Evolutionary conservation across 1,284 basidiomycete species (phyloP), one percentile per base, ranked within the genome.

Genomic region (Xerocomus minutiporus): DNA sequence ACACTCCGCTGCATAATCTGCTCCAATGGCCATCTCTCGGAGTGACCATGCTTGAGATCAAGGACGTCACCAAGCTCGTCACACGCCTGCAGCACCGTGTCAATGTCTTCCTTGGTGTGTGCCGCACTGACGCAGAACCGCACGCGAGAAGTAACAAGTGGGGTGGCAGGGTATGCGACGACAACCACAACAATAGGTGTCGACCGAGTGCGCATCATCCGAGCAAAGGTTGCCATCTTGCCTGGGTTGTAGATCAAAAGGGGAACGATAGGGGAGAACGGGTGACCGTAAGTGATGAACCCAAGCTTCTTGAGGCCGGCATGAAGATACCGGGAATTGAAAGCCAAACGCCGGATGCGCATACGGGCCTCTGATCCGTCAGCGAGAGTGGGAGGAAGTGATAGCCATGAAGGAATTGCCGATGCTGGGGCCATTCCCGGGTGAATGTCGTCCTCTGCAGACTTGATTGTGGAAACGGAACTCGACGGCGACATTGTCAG

Each of bases 21-120:
- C 59, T 97, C 88, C 40, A 97, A 69, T 15, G 76, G 70, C 93
- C 93, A 97, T 61, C 89, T 75, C 65, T 93, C 88, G 39, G 80
- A 77, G 26, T 76, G 65, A 13, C 86, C 84, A 68, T 89, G 86
- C 75, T 90, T 95, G 71, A 99, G 73, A 68, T 93, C 89, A 52
- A 99, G 75, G 31, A 91, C 67, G 63, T 88, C 84, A 28, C 97
- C 96, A 56, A 99, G 77, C 73, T 98, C 95, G 73, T 97, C 93
- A 66, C 90, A 94, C 6, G 96, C 95, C 40, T 80, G 75, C 42
- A 99, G 75, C 32, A 99, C 74, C 28, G 78, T 75, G 73, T 99
- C 96, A 51, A 99, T 84, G 65, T 99, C 97, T 65, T 94, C 87
- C 77, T 99, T 99, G 54, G 96, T 98, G 75, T 99, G 96, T 50